Base-by-base conservation (phyloP, 2,329 filamentous ascomycete species). In the Madurella mycetomatis region DNA sequence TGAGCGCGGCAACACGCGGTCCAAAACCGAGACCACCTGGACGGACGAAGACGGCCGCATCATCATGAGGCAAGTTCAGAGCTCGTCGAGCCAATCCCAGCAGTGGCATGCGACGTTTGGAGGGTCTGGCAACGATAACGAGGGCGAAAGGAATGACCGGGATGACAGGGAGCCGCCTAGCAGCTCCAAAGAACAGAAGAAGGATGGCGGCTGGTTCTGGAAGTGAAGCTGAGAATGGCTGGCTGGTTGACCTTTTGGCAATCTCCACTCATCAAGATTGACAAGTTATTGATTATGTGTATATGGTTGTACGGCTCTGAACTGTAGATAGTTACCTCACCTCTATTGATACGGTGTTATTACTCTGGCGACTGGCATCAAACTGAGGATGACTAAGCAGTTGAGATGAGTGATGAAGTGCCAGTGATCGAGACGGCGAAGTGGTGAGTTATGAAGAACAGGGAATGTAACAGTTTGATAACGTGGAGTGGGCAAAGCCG, bases 1-100 rank as follows among this genome's bases (percentile, higher is more conserved):
- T 60, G 60, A 64, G 8, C 70, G 69, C 48, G 76, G 76, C 32
- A 73, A 75, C 57, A 60, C 70, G 12, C 74, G 76, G 54, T 69
- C 67, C 49, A 76, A 72, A 59, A 69, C 69, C 9, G 72, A 70
- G 7, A 67, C 72, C 25, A 72, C 68, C 55, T 72, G 65, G 8
- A 62, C 74, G 9, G 72, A 78, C 40, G 65, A 67, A 17, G 62
- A 75, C 8, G 76, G 76, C 43, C 67, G 69, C 12, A 70, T 76
- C 53, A 64, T 77, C 42, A 41, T 57, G 59, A 40, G 39, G 13
- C 41, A 51, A 53, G 34, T 43, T 15, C 47, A 57, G 12, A 57
- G 48, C 44, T 49, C 51, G n/a, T 30, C 39, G 13, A 43, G 41
- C 9, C 51, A 40, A 1, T 43, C 54, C 13, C 32, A 41, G 25